Evolutionary conservation across 768 basidiomycete species (phyloP).

Genomic region (Tricholoma sp.): DNA sequence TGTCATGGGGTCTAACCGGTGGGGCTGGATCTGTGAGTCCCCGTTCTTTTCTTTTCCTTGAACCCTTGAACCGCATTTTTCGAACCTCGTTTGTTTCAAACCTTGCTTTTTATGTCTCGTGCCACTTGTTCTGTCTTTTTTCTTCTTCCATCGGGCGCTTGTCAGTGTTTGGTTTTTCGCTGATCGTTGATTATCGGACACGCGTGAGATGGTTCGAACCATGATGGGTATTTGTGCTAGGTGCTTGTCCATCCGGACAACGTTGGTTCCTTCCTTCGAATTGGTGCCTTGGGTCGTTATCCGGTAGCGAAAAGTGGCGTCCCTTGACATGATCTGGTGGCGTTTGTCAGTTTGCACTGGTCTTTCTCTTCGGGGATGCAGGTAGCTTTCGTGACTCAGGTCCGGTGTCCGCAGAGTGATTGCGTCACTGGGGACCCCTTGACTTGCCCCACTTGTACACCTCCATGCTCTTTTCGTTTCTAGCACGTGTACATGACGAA

Average conservation of each 20-base stretch:
- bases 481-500: neutral
- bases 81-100: conserved; percentile 1
- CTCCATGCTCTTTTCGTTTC: neutral
- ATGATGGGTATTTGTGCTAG: neutral
- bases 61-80: neutral
- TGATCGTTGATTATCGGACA: neutral
- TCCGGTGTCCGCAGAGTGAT: neutral
- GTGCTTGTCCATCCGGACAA: neutral
- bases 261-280: too few relatives aligned
- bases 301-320: neutral
- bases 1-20: conserved; percentile 68
- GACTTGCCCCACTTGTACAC: neutral
- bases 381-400: neutral
- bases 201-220: neutral
- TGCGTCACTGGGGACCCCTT: neutral
- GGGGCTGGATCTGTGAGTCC: conserved; percentile 76
- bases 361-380: neutral
- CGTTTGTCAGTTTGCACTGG: neutral
- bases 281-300: neutral
- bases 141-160: neutral
- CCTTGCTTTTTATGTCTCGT: neutral
- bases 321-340: neutral
- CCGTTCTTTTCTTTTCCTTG: neutral
- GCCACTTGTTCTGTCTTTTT: neutral
- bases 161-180: neutral